These are phyloP conservation scores for Cladophialophora yegresii DNA, from an alignment of 2,329 filamentous ascomycete genomes.

Conservation along the genomic window DNA sequence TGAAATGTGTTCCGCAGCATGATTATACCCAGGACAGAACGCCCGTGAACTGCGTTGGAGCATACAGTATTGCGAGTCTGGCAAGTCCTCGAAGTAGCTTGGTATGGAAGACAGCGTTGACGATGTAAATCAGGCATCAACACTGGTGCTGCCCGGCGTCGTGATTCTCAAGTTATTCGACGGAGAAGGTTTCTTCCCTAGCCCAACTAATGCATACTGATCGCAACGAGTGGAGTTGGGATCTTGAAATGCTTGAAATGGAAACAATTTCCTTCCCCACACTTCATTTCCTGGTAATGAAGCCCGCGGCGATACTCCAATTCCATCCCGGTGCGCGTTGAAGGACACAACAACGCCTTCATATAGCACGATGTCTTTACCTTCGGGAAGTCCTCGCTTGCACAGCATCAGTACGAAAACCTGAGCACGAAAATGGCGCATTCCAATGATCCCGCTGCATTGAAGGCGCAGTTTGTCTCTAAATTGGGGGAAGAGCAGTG, in stretches of 20 bases:
- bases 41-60: neutral
- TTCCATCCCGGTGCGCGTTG: neutral
- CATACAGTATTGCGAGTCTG: neutral
- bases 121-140: neutral
- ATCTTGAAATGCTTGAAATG: neutral
- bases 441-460: constrained; percentile 11
- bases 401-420: neutral
- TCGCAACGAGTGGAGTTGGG: neutral
- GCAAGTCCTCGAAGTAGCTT: neutral
- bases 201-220: neutral
- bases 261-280: neutral
- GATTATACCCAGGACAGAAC: neutral
- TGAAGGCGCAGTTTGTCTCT: constrained; percentile 21
- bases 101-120: neutral
- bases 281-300: neutral
- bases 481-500: constrained; percentile 23
- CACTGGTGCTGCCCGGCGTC: too few relatives aligned
- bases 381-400: neutral
- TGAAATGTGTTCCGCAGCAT: neutral
- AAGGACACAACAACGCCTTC: neutral
- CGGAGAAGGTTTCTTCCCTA: neutral
- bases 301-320: neutral
- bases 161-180: neutral
- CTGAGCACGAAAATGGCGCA: constrained; percentile 12
- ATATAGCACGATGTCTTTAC: neutral